Conservation (phyloP, 2,329 filamentous ascomycete genomes). For the Phaeosphaeria sp. region DNA sequence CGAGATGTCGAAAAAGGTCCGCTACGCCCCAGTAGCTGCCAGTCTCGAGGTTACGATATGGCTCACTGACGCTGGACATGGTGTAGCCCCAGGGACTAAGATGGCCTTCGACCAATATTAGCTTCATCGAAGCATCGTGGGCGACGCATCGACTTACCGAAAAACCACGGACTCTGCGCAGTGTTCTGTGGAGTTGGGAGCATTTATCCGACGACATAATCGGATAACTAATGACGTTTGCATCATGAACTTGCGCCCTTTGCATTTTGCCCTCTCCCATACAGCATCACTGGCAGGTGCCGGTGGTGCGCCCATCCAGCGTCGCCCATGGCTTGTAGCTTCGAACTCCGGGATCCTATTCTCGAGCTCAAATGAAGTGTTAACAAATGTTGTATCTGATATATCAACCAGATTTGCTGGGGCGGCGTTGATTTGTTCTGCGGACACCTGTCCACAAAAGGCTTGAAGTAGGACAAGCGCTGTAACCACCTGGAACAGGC, state of each 20-base stretch:
- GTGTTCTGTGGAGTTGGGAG: slow-evolving; percentile 1
- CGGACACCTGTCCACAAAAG: too few relatives aligned
- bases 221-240: slow-evolving; percentile 1
- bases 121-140: not conserved
- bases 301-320: not conserved
- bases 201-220: slow-evolving; percentile 2
- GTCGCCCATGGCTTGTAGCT: not conserved
- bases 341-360: not conserved
- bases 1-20: slow-evolving; percentile 1
- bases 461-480: too few relatives aligned
- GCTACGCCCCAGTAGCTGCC: slow-evolving; percentile 1
- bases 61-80: not conserved
- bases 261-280: slow-evolving; percentile 1
- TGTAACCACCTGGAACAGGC: too few relatives aligned
- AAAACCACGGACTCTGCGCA: not conserved
- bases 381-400: too few relatives aligned
- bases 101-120: not conserved
- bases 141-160: not conserved
- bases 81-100: not conserved
- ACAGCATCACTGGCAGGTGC: not conserved
- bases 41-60: not conserved
- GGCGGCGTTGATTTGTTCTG: too few relatives aligned
- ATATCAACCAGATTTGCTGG: too few relatives aligned
- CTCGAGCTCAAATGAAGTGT: too few relatives aligned
- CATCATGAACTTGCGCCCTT: slow-evolving; percentile 3